These are phyloP conservation scores for Ambrosiella cleistominuta DNA, from an alignment of 2,329 filamentous ascomycete species.

Conservation along the genomic window DNA sequence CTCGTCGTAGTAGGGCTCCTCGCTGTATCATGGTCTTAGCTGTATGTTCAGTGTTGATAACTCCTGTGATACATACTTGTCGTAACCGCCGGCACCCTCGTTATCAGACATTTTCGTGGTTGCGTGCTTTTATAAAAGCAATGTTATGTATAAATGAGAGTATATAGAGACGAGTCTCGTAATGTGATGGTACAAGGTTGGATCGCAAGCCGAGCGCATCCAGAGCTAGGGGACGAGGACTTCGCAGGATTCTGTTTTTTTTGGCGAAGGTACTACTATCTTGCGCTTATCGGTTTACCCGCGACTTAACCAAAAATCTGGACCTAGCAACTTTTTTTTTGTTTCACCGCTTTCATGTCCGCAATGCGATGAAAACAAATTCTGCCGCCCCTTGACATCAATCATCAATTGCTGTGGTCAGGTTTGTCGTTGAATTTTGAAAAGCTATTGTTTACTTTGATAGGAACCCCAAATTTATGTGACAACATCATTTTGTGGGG, in stretches of 20 bases:
- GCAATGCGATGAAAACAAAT: neutral
- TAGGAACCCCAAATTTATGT: neutral
- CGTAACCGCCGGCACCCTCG: constrained; percentile 44
- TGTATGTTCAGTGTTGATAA: neutral
- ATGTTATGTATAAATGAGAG: neutral
- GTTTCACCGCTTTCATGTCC: neutral
- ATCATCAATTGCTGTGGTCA: too few relatives aligned
- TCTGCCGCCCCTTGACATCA: too few relatives aligned
- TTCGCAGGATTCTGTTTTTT: neutral
- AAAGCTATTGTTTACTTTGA: neutral
- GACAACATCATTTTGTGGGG: neutral
- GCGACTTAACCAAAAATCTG: neutral
- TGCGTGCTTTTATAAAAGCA: neutral
- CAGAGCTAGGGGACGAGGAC: neutral
- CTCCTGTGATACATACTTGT: constrained; percentile 28
- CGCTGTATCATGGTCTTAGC: constrained; percentile 26
- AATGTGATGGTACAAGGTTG: neutral
- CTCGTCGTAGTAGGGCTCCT: constrained; percentile 56
- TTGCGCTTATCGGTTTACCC: constrained; percentile 1
- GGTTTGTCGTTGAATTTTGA: too few relatives aligned
- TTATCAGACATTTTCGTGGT: constrained; percentile 49
- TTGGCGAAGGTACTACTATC: neutral
- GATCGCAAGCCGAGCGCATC: neutral
- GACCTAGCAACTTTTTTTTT: neutral
- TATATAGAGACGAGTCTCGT: neutral